A percentile compares a stretch with the other conserved stretches of the same genome.
phyloP scores from a whole-genome alignment of 495 filamentous ascomycete species.

The Chaetomium cochliodes region DNA sequence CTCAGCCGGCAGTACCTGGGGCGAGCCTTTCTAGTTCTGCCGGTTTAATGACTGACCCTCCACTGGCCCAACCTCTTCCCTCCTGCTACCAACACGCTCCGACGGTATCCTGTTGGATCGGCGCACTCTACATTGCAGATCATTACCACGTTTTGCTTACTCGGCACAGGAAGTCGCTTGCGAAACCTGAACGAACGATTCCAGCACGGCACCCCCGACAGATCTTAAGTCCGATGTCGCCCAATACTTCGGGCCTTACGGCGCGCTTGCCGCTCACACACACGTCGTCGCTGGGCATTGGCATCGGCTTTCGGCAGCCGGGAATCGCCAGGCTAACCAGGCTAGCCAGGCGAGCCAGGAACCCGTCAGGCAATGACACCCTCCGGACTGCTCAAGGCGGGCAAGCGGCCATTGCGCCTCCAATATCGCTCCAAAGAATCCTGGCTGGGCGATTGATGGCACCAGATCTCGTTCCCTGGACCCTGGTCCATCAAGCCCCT shows the following conservation, averaged over 20 bases:
- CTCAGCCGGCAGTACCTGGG: slow-evolving; percentile 30
- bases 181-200: slow-evolving; percentile 7
- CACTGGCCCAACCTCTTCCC: neutral
- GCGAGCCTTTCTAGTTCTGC: slow-evolving; percentile 21
- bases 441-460: slow-evolving; percentile 45
- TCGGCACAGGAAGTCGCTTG: slow-evolving; percentile 1
- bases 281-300: neutral
- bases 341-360: slow-evolving; percentile 19
- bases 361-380: slow-evolving; percentile 20
- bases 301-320: slow-evolving; percentile 26
- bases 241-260: neutral
- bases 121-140: neutral
- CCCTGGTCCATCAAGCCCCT: slow-evolving; percentile 38
- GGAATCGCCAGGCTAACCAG: slow-evolving; percentile 16
- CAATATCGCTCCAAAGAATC: slow-evolving; percentile 33
- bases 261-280: slow-evolving; percentile 6
- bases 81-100: neutral
- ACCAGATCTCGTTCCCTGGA: slow-evolving; percentile 49
- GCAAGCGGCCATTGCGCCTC: slow-evolving; percentile 12
- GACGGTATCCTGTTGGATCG: neutral
- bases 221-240: slow-evolving; percentile 14
- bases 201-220: slow-evolving; percentile 12
- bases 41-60: slow-evolving; percentile 23
- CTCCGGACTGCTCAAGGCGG: neutral
- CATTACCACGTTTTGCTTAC: slow-evolving; percentile 1